Percentiles rank a stretch among this genome's conserved stretches.
Evolutionary conservation across 345 rosid genomes (phyloP).

Genomic region (Arabis hirsuta): DNA sequence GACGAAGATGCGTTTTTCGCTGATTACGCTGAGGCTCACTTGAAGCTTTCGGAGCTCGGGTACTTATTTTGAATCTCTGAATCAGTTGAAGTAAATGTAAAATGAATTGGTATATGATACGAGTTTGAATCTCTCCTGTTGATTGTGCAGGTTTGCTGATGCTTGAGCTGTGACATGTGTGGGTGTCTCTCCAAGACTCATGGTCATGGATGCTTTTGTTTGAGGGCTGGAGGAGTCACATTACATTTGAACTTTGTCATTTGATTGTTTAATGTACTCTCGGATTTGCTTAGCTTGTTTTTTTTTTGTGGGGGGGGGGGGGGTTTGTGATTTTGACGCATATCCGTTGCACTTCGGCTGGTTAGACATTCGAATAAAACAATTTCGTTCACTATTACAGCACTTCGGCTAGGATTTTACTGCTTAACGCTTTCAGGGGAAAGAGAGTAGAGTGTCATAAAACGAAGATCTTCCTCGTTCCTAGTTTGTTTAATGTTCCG

Average conservation of each 20-base stretch:
- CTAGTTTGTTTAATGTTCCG: too few species aligned
- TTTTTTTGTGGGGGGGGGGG: background rate
- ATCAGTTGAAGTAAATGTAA: background rate
- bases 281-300: constrained; percentile 29
- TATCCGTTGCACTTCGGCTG: constrained; percentile 23
- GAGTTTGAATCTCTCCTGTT: background rate
- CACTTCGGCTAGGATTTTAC: too few species aligned
- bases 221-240: constrained; percentile 1
- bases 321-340: constrained; percentile 16
- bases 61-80: constrained; percentile 34
- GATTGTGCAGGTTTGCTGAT: background rate
- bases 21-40: constrained; percentile 80
- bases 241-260: constrained; percentile 37
- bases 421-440: too few species aligned
- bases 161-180: constrained; percentile 12
- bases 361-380: constrained; percentile 36
- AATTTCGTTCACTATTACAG: background rate
- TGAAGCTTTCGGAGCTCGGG: constrained; percentile 98
- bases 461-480: too few species aligned
- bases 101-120: background rate
- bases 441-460: too few species aligned
- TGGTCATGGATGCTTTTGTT: constrained; percentile 24
- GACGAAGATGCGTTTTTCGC: constrained; percentile 92
- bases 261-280: constrained; percentile 35
- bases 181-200: background rate